phyloP scores from a whole-genome alignment of 1,284 basidiomycete species.

The Quambalaria eucalypti region DNA sequence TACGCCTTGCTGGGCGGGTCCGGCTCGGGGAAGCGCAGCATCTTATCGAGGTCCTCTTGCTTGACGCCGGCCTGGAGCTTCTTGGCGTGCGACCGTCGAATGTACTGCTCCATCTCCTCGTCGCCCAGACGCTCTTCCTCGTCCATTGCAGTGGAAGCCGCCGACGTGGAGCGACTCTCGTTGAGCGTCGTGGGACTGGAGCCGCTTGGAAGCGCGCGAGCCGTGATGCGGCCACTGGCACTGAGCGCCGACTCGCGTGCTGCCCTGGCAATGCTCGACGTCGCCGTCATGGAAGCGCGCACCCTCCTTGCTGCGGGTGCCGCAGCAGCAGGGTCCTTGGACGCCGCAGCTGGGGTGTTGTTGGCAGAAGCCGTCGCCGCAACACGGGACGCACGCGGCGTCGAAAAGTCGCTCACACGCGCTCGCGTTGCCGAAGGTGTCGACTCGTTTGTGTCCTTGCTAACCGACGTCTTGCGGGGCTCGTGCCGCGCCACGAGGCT shows the following conservation, averaged over 20 bases:
- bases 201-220: background rate
- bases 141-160: constrained; percentile 22
- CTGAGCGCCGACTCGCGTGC: constrained; percentile 3
- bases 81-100: constrained; percentile 77
- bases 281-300: constrained; percentile 7
- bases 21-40: constrained; percentile 87
- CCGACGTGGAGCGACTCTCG: background rate
- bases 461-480: constrained; percentile 8
- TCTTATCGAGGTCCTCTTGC: constrained; percentile 75
- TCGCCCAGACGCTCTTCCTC: constrained; percentile 88
- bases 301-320: background rate
- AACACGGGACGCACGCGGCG: background rate
- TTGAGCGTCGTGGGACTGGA: background rate
- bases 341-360: background rate
- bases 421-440: background rate
- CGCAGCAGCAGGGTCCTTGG: background rate
- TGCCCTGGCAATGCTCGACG: constrained; percentile 1
- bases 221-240: background rate
- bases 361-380: background rate
- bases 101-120: constrained; percentile 93
- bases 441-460: background rate
- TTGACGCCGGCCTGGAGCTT: constrained; percentile 68
- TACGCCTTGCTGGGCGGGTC: constrained; percentile 61
- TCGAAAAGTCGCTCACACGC: background rate
- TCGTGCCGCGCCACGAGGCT: constrained; percentile 23